These are phyloP conservation scores for Pichia cephalocereana DNA, from an alignment of 805 yeast species.

Conservation along the genomic window DNA sequence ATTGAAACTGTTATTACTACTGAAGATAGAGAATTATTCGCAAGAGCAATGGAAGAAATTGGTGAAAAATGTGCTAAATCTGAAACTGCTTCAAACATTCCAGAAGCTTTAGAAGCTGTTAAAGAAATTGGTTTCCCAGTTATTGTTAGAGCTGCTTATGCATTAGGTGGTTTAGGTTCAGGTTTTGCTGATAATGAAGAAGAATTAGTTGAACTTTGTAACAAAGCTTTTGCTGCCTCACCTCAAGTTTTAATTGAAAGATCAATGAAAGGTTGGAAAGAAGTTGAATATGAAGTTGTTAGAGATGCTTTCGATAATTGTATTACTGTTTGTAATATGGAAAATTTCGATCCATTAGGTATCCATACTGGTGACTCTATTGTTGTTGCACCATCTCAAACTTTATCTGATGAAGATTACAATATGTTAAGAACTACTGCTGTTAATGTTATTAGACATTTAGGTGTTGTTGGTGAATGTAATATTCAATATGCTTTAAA, in stretches of 20 bases:
- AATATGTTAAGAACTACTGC: conserved; percentile 98
- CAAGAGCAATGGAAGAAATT: conserved; percentile 90
- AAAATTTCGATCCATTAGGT: conserved; percentile 96
- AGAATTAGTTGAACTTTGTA: conserved; percentile 76
- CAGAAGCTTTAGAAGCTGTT: conserved; percentile 81
- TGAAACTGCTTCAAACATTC: conserved; percentile 68
- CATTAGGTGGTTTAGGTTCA: conserved; percentile 96
- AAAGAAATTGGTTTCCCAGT: conserved; percentile 87
- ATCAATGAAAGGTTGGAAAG: conserved; percentile 99
- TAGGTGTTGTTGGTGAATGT: conserved; percentile 99
- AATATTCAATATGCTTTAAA: conserved; percentile 94
- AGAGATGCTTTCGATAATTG: conserved; percentile 97
- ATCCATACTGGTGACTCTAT: conserved; percentile 99
- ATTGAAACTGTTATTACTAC: conserved; percentile 95
- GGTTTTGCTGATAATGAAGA: conserved; percentile 89
- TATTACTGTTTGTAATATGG: conserved; percentile 99
- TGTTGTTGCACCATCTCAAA: conserved; percentile 98
- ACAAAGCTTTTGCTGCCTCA: conserved; percentile 87
- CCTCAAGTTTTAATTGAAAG: conserved; percentile 94
- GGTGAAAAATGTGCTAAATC: conserved; percentile 94
- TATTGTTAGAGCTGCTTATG: conserved; percentile 94
- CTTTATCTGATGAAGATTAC: conserved; percentile 92
- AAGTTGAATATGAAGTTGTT: conserved; percentile 96
- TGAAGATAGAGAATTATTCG: conserved; percentile 95
- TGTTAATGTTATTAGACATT: conserved; percentile 90